A percentile compares a stretch with the other conserved stretches of the same genome.
Evolutionary conservation across 2,329 filamentous ascomycete species (phyloP).

Genomic region (Stachybotrys chlorohalonatus): DNA sequence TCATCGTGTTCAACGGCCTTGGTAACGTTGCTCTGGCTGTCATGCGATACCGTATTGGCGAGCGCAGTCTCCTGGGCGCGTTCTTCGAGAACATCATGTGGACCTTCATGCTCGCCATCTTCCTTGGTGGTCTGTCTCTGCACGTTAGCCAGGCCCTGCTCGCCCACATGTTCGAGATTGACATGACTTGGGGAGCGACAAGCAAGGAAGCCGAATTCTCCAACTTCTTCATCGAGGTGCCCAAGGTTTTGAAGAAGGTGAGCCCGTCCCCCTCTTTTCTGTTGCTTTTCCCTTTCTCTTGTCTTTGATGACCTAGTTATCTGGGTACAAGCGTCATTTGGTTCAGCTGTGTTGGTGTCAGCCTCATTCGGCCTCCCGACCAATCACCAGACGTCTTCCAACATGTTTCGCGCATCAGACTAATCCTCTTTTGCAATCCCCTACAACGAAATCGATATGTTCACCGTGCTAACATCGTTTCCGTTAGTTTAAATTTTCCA

Average conservation of each 20-base stretch:
- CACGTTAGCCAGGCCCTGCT: constrained; percentile 75
- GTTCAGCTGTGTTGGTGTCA: neutral
- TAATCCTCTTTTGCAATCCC: neutral
- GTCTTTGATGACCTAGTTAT: constrained; percentile 6
- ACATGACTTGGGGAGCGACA: constrained; percentile 82
- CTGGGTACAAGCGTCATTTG: neutral
- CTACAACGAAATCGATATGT: neutral
- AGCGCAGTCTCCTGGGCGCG: constrained; percentile 48
- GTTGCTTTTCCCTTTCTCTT: constrained; percentile 4
- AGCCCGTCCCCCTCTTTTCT: constrained; percentile 30
- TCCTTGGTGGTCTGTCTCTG: constrained; percentile 72
- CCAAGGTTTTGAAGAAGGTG: constrained; percentile 68
- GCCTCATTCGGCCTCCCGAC: neutral
- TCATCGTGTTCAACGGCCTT: constrained; percentile 68
- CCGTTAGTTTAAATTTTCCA: constrained; percentile 60
- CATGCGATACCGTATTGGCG: constrained; percentile 63
- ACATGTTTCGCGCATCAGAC: neutral
- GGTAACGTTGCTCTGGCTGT: constrained; percentile 64
- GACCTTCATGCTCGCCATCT: constrained; percentile 66
- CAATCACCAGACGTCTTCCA: neutral
- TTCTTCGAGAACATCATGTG: constrained; percentile 62
- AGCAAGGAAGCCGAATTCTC: constrained; percentile 74
- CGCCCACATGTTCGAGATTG: constrained; percentile 74
- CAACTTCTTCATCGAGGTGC: constrained; percentile 79
- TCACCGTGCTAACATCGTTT: constrained; percentile 9